Conservation (phyloP, 306 rosid genomes). For the Alnus rubra region DNA sequence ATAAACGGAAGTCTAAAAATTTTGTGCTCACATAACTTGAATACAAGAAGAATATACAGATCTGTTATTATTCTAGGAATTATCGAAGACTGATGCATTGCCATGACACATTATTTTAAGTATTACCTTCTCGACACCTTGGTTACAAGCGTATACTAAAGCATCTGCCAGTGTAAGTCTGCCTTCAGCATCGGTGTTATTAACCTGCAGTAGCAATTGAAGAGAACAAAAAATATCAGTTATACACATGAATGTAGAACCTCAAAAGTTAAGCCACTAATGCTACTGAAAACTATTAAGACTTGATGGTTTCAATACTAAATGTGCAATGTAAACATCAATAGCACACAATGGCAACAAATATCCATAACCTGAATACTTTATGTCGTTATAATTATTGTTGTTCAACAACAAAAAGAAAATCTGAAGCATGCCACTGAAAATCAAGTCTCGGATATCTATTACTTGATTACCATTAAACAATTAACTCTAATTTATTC, state of each 20-base stretch:
- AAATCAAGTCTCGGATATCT: neutral
- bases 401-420: neutral
- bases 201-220: constrained; percentile 59
- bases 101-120: neutral
- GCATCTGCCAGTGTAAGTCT: constrained; percentile 98
- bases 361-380: neutral
- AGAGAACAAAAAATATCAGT: constrained; percentile 28
- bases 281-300: neutral
- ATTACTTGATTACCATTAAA: neutral
- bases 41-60: neutral
- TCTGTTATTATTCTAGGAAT: constrained; percentile 2
- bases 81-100: constrained; percentile 26
- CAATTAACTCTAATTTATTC: neutral
- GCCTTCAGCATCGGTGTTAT: constrained; percentile 99
- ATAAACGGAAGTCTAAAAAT: neutral
- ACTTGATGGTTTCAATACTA: neutral
- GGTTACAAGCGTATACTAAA: constrained; percentile 91
- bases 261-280: constrained; percentile 2
- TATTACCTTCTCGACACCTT: constrained; percentile 92
- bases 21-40: neutral
- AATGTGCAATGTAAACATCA: neutral
- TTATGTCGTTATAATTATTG: neutral
- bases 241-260: constrained; percentile 2
- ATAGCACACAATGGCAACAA: neutral
- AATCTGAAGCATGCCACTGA: neutral